Conservation (phyloP, 768 basidiomycete genomes). For the Rhodotorula babjevae region DNA sequence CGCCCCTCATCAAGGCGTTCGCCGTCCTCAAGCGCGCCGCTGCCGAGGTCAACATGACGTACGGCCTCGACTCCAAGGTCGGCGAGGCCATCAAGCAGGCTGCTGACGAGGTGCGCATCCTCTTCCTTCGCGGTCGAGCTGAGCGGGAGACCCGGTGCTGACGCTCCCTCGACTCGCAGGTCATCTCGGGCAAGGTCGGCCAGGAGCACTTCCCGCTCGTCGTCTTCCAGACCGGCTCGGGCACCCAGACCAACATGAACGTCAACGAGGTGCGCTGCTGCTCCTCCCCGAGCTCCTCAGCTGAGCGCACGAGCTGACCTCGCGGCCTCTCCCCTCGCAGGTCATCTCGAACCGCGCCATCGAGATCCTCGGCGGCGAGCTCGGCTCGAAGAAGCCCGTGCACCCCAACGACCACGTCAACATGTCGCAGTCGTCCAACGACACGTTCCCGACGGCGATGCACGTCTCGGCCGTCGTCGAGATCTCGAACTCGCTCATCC, state of each 20-base stretch:
- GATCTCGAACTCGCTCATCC: conserved; percentile 70
- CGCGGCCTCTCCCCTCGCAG: conserved; percentile 47
- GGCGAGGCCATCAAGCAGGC: conserved; percentile 84
- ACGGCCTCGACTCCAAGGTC: conserved; percentile 84
- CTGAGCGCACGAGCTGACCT: too few species aligned
- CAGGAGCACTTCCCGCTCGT: conserved; percentile 95
- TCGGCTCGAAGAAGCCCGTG: conserved; percentile 93
- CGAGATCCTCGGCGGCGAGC: conserved; percentile 86
- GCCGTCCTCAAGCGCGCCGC: conserved; percentile 97
- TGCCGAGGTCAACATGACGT: conserved; percentile 76
- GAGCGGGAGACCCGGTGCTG: too few species aligned
- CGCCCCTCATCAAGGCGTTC: conserved; percentile 95
- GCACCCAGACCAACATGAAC: conserved; percentile 99
- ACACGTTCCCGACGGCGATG: conserved; percentile 99
- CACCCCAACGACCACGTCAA: conserved; percentile 99
- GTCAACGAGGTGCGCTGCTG: conserved; percentile 71
- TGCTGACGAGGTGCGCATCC: conserved; percentile 72
- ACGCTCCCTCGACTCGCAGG: conserved; percentile 52
- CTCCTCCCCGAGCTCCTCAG: neutral
- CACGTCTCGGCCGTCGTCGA: conserved; percentile 93
- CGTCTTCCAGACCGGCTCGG: conserved; percentile 98
- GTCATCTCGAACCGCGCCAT: conserved; percentile 98
- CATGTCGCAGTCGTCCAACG: conserved; percentile 97
- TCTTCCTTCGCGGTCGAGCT: neutral
- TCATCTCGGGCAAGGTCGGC: conserved; percentile 85